phyloP scores from a whole-genome alignment of 352 stramenopile genomes.

The Phytopythium litorale region DNA sequence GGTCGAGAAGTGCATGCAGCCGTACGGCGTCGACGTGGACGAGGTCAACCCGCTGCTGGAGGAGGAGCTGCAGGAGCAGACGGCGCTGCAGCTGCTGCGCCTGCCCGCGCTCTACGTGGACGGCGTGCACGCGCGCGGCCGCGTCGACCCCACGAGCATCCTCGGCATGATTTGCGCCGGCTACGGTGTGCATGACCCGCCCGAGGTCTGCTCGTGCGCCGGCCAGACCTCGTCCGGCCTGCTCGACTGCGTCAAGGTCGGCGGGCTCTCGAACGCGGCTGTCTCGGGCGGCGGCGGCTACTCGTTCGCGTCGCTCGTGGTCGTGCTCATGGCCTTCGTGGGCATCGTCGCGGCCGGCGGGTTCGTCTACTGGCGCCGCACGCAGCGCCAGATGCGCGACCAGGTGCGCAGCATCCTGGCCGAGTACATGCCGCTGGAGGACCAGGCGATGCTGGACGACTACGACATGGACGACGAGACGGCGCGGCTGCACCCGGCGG shows the following conservation, averaged over 20 bases:
- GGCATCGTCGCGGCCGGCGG: constrained; percentile 66
- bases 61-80: constrained; percentile 88
- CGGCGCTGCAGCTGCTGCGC: constrained; percentile 87
- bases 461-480: constrained; percentile 55
- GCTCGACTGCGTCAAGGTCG: constrained; percentile 67
- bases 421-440: constrained; percentile 96
- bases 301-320: constrained; percentile 80
- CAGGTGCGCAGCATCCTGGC: constrained; percentile 95
- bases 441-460: constrained; percentile 68
- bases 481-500: constrained; percentile 59
- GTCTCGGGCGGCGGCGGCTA: constrained; percentile 50
- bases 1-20: constrained; percentile 93
- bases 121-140: constrained; percentile 89
- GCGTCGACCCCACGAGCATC: constrained; percentile 85
- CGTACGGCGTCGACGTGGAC: constrained; percentile 88
- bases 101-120: constrained; percentile 95
- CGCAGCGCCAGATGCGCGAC: constrained; percentile 92
- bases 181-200: constrained; percentile 79
- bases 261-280: constrained; percentile 61
- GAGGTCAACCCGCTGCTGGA: constrained; percentile 88
- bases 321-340: constrained; percentile 82
- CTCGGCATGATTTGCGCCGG: constrained; percentile 83
- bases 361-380: constrained; percentile 91
- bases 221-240: constrained; percentile 60
- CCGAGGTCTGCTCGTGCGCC: constrained; percentile 72